Evolutionary conservation across 495 filamentous ascomycete genomes (phyloP), one percentile per base, ranked within the genome.

Genomic region (Cairneyella variabilis): DNA sequence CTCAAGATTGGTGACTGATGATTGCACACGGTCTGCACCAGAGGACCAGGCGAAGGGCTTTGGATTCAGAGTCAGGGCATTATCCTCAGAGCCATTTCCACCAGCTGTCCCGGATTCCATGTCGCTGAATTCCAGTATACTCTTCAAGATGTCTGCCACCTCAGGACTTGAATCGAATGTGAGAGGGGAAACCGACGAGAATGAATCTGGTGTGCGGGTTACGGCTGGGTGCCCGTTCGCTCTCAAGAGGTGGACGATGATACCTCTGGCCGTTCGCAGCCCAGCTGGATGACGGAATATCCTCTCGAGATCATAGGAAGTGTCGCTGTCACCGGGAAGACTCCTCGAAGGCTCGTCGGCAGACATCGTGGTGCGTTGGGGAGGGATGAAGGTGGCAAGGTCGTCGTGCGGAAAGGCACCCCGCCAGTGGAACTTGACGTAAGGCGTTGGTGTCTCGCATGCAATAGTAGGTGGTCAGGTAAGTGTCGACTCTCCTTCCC

Each of bases 221-320:
- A 11, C 6, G 12, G 32, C 27, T 9, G 37, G n/a, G 7, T 12
- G 39, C 50, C n/a, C 26, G 4, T 34, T 27, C n/a, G 44, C 44
- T 34, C 16, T 22, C n/a, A 57, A 0, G 11, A 56, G 28, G 10
- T 41, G 17, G n/a, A 20, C 26, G 5, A 57, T 53, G 30, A 63
- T 49, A 26, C 39, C 10, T 20, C 60, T 46, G 17, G 60, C 60
- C 3, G 54, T 55, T 20, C 27, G 49, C 17, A 63, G 47, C 21
- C 60, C 56, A 8, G 48, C 53, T 1, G 56, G 57, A 34, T 63
- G 56, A 16, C 17, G 17, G 32, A 59, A 59, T 1, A 53, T 32
- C 2, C 34, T 46, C 28, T 51, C 46, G 37, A 62, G 52, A 39
- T 51, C 53, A 11, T 53, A 6, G 16, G 23, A 22, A 3, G 20